Evolutionary conservation across 495 filamentous ascomycete species (phyloP).

Genomic region (Terfezia boudieri): DNA sequence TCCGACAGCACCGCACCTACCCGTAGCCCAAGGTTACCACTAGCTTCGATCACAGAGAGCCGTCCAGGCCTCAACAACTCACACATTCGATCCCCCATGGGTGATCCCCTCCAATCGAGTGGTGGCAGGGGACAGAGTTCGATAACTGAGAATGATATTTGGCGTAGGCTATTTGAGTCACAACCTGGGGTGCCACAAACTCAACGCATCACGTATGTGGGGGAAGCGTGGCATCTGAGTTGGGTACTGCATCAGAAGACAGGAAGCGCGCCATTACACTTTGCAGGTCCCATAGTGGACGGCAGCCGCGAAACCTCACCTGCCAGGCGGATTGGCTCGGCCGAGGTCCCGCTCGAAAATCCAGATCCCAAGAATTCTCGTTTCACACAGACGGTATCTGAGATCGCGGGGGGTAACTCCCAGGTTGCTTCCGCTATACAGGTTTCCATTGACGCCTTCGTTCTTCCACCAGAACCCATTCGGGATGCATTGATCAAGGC

Average conservation of each 20-base stretch:
- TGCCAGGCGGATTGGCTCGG: constrained; percentile 4
- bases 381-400: neutral
- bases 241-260: constrained; percentile 1
- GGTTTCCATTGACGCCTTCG: constrained; percentile 2
- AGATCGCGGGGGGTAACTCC: neutral
- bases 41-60: neutral
- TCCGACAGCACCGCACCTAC: neutral
- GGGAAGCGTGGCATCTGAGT: constrained; percentile 7
- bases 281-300: constrained; percentile 1
- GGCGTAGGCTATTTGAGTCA: neutral
- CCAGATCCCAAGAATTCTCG: neutral
- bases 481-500: constrained; percentile 4
- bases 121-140: too few species aligned
- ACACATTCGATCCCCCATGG: too few species aligned
- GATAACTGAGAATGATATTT: neutral
- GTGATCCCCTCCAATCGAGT: too few species aligned
- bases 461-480: constrained; percentile 3
- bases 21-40: neutral
- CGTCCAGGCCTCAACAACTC: too few species aligned
- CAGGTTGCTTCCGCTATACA: neutral
- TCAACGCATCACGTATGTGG: constrained; percentile 4
- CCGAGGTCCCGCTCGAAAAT: neutral
- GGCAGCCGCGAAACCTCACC: constrained; percentile 4
- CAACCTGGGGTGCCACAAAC: neutral
- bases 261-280: constrained; percentile 1